Evolutionary conservation across 345 rosid species (phyloP).

Genomic region (Noccaea caerulescens): DNA sequence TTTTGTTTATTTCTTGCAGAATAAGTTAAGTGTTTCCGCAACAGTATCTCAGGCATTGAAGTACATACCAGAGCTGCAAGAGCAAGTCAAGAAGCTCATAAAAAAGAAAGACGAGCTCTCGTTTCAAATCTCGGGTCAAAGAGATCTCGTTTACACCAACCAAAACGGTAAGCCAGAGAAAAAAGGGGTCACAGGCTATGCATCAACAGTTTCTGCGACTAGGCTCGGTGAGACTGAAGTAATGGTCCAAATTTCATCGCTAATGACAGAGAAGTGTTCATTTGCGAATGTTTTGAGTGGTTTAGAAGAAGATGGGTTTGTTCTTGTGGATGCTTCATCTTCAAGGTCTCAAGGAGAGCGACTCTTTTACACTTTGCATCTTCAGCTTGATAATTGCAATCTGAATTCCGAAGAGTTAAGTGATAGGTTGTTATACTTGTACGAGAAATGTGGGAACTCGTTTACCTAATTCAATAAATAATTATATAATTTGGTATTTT

Average conservation of each 20-base stretch:
- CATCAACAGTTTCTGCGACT: conserved; percentile 47
- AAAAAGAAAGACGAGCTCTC: conserved; percentile 56
- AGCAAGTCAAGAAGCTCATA: conserved; percentile 45
- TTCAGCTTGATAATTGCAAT: conserved; percentile 48
- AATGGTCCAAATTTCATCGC: conserved; percentile 52
- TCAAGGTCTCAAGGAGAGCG: conserved; percentile 56
- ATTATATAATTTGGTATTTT: not conserved
- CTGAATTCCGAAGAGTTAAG: conserved; percentile 28
- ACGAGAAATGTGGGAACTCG: conserved; percentile 29
- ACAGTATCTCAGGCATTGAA: conserved; percentile 53
- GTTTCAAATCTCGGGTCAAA: conserved; percentile 38
- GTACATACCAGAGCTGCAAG: conserved; percentile 63
- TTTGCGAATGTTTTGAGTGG: conserved; percentile 50
- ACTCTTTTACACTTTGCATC: conserved; percentile 57
- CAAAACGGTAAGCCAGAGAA: conserved; percentile 38
- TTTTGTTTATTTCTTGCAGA: conserved; percentile 40
- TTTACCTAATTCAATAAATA: conserved; percentile 14
- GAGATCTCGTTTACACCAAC: conserved; percentile 17
- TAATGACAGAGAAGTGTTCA: conserved; percentile 38
- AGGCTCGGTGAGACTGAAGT: conserved; percentile 52
- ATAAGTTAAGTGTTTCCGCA: conserved; percentile 58
- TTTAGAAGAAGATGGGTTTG: conserved; percentile 56
- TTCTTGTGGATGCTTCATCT: conserved; percentile 60
- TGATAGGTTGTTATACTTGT: conserved; percentile 30
- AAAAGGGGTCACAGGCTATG: conserved; percentile 20